Evolutionary conservation across 2,329 filamentous ascomycete species (phyloP).

Genomic region (Calonectria fujianensis): DNA sequence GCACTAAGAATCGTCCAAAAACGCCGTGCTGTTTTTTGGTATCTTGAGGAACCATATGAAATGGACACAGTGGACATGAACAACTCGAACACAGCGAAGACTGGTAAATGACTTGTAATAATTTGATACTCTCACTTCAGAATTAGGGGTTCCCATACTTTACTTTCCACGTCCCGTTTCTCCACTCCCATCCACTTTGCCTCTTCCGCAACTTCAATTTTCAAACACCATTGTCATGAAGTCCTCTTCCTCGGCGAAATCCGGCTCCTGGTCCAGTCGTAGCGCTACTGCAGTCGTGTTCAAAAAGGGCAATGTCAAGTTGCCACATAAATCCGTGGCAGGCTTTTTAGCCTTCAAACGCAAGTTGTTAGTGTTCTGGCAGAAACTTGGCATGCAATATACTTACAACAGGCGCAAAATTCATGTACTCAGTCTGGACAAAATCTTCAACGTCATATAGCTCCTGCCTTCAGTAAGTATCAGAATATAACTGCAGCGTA

Average conservation of each 20-base stretch:
- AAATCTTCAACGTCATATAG: not conserved
- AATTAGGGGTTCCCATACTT: not conserved
- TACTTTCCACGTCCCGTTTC: not conserved
- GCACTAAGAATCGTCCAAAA: not conserved
- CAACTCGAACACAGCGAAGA: no score
- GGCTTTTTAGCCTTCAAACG: conserved; percentile 41
- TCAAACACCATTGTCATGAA: conserved; percentile 41
- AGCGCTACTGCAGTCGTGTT: conserved; percentile 42
- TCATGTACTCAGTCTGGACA: conserved; percentile 24
- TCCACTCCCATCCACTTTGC: not conserved
- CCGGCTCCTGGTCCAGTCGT: conserved; percentile 35
- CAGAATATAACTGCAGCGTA: not conserved
- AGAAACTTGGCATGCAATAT: not conserved
- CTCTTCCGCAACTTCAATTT: not conserved
- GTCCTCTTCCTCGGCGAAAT: conserved; percentile 29
- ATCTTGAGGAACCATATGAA: not conserved
- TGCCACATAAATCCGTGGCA: conserved; percentile 40
- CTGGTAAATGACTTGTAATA: no score
- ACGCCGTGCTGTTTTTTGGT: not conserved
- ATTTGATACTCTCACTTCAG: no score
- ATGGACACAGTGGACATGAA: no score
- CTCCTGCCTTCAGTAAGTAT: conserved; percentile 1
- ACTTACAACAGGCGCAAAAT: conserved; percentile 41
- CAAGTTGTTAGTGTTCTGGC: not conserved
- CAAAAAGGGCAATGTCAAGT: conserved; percentile 47